Base-by-base conservation (phyloP, 495 filamentous ascomycete species). In the Podospora tetraspora region DNA sequence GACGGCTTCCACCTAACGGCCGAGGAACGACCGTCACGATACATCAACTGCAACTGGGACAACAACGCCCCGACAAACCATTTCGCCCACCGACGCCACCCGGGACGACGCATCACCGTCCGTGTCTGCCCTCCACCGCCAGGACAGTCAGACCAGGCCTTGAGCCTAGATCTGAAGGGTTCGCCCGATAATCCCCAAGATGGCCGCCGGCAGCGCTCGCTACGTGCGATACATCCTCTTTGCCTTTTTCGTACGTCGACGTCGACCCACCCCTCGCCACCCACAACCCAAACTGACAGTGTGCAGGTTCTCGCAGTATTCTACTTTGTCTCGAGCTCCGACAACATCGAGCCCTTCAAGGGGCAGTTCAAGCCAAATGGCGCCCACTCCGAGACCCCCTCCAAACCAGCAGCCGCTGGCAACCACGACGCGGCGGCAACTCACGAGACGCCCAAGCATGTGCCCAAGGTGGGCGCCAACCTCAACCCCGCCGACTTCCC, bases 141-240 rank as follows among this genome's bases (percentile, higher is more conserved):
- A 52, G 1, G 1, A 52, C 43, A n/a, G 2, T n/a, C 43, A 52
- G 43, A 52, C 43, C 43, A 52, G 43, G 43, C 43, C 8, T 52
- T 7, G 43, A 19, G 43, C 61, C 61, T 32, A n/a, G 61, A 27
- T 69, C 59, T 52, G 16, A 62, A 58, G 27, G 63, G n/a, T 57
- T 64, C 61, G 61, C 69, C 22, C 69, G 59, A 57, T 19, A 29
- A 67, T 65, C 69, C 12, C 59, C 77, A 83, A 62, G 69, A 93
- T 93, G 90, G 86, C 88, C 71, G 81, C 87, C 56, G 83, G 88
- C 67, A 86, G 85, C 62, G 85, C 84, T 69, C 87, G 88, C 79
- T 91, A 91, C 78, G 76, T 94, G 76, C 92, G 96, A 77, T 97
- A 98, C 80, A 88, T 97, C 71, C 80, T 97, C 68, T 87, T 97